phyloP scores from a whole-genome alignment of 768 basidiomycete genomes.

The Dendrothele bispora region DNA sequence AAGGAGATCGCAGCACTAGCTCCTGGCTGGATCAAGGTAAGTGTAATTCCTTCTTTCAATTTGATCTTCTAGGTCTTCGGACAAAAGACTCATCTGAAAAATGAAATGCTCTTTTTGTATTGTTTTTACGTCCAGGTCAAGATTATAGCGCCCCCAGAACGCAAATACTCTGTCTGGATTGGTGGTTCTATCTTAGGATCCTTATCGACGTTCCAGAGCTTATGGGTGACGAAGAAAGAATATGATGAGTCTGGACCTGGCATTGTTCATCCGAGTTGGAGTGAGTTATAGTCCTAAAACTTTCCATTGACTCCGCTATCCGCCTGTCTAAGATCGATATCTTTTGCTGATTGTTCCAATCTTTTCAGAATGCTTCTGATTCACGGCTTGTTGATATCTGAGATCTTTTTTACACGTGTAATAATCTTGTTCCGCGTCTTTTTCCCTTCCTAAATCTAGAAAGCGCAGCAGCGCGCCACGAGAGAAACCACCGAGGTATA shows the following conservation, averaged over 20 bases:
- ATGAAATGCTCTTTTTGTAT: not conserved
- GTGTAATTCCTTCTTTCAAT: too few relatives aligned
- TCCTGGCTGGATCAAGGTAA: slow-evolving; percentile 9
- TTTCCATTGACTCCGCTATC: too few relatives aligned
- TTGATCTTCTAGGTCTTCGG: not conserved
- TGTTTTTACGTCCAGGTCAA: slow-evolving; percentile 53
- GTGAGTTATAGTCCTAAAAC: too few relatives aligned
- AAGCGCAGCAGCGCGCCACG: too few relatives aligned
- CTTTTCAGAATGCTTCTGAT: too few relatives aligned
- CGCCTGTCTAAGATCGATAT: too few relatives aligned
- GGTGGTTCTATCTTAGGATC: slow-evolving; percentile 86
- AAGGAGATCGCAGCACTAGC: slow-evolving; percentile 11
- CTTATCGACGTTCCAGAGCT: slow-evolving; percentile 92
- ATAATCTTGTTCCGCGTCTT: too few relatives aligned
- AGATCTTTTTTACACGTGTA: too few relatives aligned
- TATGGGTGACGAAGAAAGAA: slow-evolving; percentile 93
- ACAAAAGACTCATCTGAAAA: not conserved
- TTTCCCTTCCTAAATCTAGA: too few relatives aligned
- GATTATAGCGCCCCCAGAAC: slow-evolving; percentile 67
- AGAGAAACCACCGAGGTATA: too few relatives aligned
- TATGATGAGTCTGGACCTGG: slow-evolving; percentile 75
- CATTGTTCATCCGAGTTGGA: slow-evolving; percentile 46
- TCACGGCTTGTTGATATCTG: too few relatives aligned
- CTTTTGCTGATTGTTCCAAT: too few relatives aligned
- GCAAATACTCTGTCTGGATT: slow-evolving; percentile 88